These are phyloP conservation scores for Aspergillus phoenicis DNA, from an alignment of 2,329 filamentous ascomycete species.

Conservation along the genomic window DNA sequence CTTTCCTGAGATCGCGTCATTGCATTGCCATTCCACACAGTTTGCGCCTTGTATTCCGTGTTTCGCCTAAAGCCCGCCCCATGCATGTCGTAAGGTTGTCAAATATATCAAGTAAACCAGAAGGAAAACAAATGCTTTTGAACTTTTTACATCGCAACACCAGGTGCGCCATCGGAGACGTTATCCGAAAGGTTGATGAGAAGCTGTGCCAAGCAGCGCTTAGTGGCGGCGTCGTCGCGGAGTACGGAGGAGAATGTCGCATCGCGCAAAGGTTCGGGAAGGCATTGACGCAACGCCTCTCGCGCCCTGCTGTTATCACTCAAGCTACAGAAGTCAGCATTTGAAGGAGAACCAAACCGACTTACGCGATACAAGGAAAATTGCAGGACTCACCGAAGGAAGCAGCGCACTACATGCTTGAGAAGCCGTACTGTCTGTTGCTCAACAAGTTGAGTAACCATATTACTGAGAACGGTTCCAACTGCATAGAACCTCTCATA, in stretches of 20 bases:
- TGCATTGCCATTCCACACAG: slow-evolving; percentile 30
- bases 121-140: slow-evolving; percentile 34
- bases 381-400: slow-evolving; percentile 72
- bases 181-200: slow-evolving; percentile 95
- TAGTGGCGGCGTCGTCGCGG: slow-evolving; percentile 94
- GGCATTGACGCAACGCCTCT: slow-evolving; percentile 91
- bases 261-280: slow-evolving; percentile 97
- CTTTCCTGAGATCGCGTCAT: slow-evolving; percentile 15
- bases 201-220: slow-evolving; percentile 94
- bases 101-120: slow-evolving; percentile 37
- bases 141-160: slow-evolving; percentile 43
- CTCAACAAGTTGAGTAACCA: slow-evolving; percentile 96
- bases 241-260: slow-evolving; percentile 96
- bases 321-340: slow-evolving; percentile 57
- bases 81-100: slow-evolving; percentile 45
- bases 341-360: neutral
- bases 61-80: slow-evolving; percentile 45
- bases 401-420: slow-evolving; percentile 97
- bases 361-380: neutral
- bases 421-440: slow-evolving; percentile 93
- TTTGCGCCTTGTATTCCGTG: slow-evolving; percentile 43
- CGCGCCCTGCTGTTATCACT: slow-evolving; percentile 95
- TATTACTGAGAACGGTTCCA: slow-evolving; percentile 95
- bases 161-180: slow-evolving; percentile 59
- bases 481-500: slow-evolving; percentile 99